phyloP scores from a whole-genome alignment of 2,329 filamentous ascomycete genomes.

The Blastomyces parvus region DNA sequence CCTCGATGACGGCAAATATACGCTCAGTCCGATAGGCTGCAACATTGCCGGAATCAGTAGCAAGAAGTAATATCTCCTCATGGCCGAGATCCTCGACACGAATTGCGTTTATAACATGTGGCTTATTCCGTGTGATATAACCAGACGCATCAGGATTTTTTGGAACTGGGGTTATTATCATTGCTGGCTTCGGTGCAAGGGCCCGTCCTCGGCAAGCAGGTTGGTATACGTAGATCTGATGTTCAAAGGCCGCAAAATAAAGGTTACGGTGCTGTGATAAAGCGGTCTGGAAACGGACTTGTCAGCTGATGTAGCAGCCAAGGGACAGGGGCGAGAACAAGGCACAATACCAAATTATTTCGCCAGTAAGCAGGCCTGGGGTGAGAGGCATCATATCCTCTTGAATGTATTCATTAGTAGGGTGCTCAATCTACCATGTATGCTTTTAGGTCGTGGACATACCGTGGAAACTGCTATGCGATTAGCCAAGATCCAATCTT shows the following conservation, averaged over 20 bases:
- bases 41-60: conserved; percentile 67
- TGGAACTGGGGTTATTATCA: conserved; percentile 36
- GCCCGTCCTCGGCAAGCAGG: conserved; percentile 34
- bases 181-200: conserved; percentile 30
- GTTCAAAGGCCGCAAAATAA: conserved; percentile 35
- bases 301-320: conserved; percentile 10
- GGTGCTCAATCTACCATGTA: conserved; percentile 7
- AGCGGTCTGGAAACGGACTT: conserved; percentile 26
- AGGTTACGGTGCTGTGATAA: conserved; percentile 40
- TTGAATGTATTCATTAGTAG: background rate
- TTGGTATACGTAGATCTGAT: conserved; percentile 38
- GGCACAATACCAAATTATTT: conserved; percentile 33
- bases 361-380: conserved; percentile 25
- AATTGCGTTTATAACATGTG: conserved; percentile 61
- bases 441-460: conserved; percentile 14
- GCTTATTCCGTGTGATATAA: conserved; percentile 42
- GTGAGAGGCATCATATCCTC: background rate
- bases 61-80: conserved; percentile 58
- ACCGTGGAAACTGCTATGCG: conserved; percentile 21
- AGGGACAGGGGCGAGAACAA: background rate
- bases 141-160: conserved; percentile 40
- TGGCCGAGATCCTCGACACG: conserved; percentile 59
- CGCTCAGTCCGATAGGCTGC: conserved; percentile 56
- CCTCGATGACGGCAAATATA: conserved; percentile 39
- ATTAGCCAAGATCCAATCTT: background rate